Evolutionary conservation across 768 basidiomycete genomes (phyloP).

Genomic region (Lactarius pseudohatsudake): DNA sequence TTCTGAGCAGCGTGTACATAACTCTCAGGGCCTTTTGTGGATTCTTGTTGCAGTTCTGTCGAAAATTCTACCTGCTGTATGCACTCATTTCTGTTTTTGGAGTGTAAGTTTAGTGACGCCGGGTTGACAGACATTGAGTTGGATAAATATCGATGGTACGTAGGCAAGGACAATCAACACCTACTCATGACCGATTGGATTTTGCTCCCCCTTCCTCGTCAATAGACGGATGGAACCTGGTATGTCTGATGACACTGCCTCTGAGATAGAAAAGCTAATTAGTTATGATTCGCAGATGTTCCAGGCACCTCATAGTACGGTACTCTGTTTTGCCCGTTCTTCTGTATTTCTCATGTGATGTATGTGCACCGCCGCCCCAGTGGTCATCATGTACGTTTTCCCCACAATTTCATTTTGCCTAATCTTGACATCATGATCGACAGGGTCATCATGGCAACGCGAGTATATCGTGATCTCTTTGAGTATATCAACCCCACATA

Average conservation of each 20-base stretch:
- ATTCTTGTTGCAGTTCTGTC: slow-evolving; percentile 5
- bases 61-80: slow-evolving; percentile 6
- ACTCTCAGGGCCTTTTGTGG: slow-evolving; percentile 11
- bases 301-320: slow-evolving; percentile 14
- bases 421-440: background rate
- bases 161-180: background rate
- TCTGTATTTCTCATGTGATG: background rate
- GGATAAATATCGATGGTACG: slow-evolving; percentile 13
- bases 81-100: background rate
- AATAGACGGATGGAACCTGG: slow-evolving; percentile 20
- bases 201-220: background rate
- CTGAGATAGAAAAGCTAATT: background rate
- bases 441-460: slow-evolving; percentile 14
- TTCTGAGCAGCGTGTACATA: background rate
- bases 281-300: slow-evolving; percentile 1
- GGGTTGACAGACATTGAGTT: background rate
- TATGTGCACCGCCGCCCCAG: background rate
- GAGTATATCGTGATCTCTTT: slow-evolving; percentile 17
- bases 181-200: background rate
- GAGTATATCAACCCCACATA: slow-evolving; percentile 13
- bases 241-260: background rate
- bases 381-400: slow-evolving; percentile 18
- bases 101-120: background rate
- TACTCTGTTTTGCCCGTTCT: background rate
- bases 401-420: background rate